phyloP scores from a whole-genome alignment of 352 stramenopile species.

The Peronosclerospora sorghi region DNA sequence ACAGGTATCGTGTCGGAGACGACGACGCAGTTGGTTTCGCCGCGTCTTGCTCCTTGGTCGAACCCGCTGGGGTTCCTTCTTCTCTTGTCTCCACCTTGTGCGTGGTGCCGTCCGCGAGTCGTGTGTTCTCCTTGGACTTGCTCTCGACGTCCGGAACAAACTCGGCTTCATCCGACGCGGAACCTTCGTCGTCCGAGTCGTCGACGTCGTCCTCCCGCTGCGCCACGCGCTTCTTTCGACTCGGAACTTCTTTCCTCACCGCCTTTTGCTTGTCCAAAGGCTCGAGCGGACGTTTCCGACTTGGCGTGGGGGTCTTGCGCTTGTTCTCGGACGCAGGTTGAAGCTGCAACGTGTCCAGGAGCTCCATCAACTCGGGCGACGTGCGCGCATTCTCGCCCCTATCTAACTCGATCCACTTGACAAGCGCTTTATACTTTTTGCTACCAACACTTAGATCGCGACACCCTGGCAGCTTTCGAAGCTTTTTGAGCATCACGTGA shows the following conservation, averaged over 20 bases:
- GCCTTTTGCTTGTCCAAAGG: slow-evolving; percentile 20
- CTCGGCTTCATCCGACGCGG: slow-evolving; percentile 32
- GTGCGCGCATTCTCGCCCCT: slow-evolving; percentile 28
- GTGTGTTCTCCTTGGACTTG: slow-evolving; percentile 9
- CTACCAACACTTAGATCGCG: slow-evolving; percentile 21
- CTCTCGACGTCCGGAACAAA: slow-evolving; percentile 16
- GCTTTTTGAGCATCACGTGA: slow-evolving; percentile 20
- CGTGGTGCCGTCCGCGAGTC: slow-evolving; percentile 5
- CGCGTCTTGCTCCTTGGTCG: slow-evolving; percentile 16
- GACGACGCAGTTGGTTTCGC: slow-evolving; percentile 18
- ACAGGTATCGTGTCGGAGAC: slow-evolving; percentile 15
- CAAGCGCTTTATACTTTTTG: slow-evolving; percentile 35
- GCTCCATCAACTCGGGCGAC: slow-evolving; percentile 17
- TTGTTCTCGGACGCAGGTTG: slow-evolving; percentile 1
- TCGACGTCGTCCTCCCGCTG: slow-evolving; percentile 27
- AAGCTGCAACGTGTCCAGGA: slow-evolving; percentile 20
- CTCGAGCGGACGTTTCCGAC: slow-evolving; percentile 19
- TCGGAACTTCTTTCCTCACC: slow-evolving; percentile 8
- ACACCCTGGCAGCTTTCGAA: slow-evolving; percentile 29
- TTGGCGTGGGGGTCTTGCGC: slow-evolving; percentile 12
- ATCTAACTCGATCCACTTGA: slow-evolving; percentile 48
- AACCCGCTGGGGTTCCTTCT: slow-evolving; percentile 2
- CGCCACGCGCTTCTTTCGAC: slow-evolving; percentile 3
- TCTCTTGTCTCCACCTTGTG: slow-evolving; percentile 5
- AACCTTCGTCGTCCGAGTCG: slow-evolving; percentile 18